These are phyloP conservation scores for Nephelium lappaceum DNA, from an alignment of 345 rosid species.

Conservation along the genomic window DNA sequence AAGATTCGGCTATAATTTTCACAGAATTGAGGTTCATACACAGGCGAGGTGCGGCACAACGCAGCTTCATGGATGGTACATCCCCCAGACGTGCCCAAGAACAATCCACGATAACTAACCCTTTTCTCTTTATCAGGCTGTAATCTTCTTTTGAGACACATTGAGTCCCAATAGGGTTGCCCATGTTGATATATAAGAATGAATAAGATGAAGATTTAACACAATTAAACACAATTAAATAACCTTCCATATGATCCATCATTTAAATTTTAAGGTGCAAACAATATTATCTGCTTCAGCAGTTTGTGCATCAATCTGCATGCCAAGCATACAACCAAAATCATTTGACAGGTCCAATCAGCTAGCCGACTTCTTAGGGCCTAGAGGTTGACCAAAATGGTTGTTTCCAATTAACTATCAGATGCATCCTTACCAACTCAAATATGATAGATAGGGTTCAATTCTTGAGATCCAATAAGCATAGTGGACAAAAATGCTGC, in stretches of 20 bases:
- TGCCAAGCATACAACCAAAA: not conserved
- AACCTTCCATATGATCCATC: not conserved
- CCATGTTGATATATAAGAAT: slow-evolving; percentile 19
- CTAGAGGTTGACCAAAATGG: not conserved
- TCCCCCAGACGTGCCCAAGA: slow-evolving; percentile 95
- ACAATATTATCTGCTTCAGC: not conserved
- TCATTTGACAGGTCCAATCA: not conserved
- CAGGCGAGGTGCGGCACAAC: slow-evolving; percentile 88
- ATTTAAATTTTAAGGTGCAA: not conserved
- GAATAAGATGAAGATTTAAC: slow-evolving; percentile 16
- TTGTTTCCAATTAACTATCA: not conserved
- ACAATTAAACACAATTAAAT: not conserved
- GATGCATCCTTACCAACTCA: not conserved
- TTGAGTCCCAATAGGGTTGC: slow-evolving; percentile 89
- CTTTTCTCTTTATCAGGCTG: slow-evolving; percentile 70
- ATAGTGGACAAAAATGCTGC: not conserved
- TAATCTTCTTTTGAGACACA: slow-evolving; percentile 91
- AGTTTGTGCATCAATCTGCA: not conserved
- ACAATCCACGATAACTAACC: slow-evolving; percentile 97
- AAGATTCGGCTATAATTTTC: not conserved
- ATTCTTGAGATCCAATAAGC: not conserved
- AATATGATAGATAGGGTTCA: not conserved
- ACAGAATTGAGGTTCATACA: slow-evolving; percentile 53
- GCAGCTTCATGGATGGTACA: slow-evolving; percentile 91
- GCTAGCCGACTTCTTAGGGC: not conserved